These are phyloP conservation scores for Priceomyces castillae DNA, from an alignment of 805 yeast genomes.

Conservation along the genomic window DNA sequence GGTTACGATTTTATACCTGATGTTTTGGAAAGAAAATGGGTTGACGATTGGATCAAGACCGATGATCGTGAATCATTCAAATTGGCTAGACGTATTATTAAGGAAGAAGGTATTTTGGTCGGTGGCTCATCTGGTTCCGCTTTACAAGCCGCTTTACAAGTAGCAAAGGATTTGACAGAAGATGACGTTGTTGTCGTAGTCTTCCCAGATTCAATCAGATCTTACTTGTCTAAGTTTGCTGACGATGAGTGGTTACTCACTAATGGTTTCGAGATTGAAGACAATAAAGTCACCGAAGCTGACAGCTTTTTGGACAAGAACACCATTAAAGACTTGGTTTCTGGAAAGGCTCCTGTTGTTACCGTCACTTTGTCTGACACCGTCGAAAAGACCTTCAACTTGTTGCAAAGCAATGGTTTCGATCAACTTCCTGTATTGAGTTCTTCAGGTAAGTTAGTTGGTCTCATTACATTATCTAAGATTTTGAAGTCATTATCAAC, in stretches of 20 bases:
- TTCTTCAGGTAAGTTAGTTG: slow-evolving; percentile 59
- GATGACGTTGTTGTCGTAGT: slow-evolving; percentile 75
- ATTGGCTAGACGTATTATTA: slow-evolving; percentile 75
- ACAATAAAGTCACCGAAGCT: slow-evolving; percentile 38
- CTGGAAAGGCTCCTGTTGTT: slow-evolving; percentile 70
- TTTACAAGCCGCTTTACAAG: slow-evolving; percentile 71
- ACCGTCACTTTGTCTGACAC: slow-evolving; percentile 62
- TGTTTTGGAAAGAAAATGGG: slow-evolving; percentile 61
- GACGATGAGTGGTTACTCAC: slow-evolving; percentile 89
- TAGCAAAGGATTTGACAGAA: slow-evolving; percentile 66
- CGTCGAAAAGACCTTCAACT: slow-evolving; percentile 61
- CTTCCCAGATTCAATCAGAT: slow-evolving; percentile 84
- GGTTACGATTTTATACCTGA: slow-evolving; percentile 89
- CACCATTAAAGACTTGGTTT: slow-evolving; percentile 64
- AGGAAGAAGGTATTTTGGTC: slow-evolving; percentile 81
- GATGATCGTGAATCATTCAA: slow-evolving; percentile 78
- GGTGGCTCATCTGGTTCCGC: slow-evolving; percentile 93
- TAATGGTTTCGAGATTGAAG: slow-evolving; percentile 65
- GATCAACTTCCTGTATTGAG: slow-evolving; percentile 82
- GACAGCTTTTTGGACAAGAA: slow-evolving; percentile 37
- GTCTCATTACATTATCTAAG: slow-evolving; percentile 73
- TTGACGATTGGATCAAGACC: slow-evolving; percentile 83
- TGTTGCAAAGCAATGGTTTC: slow-evolving; percentile 71
- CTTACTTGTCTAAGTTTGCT: slow-evolving; percentile 81
- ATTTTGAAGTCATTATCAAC: slow-evolving; percentile 65